These are phyloP conservation scores for Cubamyces sp. DNA, from an alignment of 768 basidiomycete genomes.

Conservation along the genomic window DNA sequence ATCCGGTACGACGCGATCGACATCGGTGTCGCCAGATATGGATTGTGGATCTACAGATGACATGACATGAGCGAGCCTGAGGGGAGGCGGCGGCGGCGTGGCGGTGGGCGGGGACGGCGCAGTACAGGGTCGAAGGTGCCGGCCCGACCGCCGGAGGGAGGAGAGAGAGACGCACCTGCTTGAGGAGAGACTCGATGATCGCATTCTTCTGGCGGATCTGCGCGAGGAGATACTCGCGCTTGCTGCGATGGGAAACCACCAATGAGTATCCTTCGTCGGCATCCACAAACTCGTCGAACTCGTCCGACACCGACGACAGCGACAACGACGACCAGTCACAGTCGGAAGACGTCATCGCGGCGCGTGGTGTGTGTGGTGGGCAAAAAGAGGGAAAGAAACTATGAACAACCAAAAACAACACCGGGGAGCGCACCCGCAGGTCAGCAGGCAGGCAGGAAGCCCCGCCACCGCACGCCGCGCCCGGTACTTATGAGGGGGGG, in stretches of 20 bases:
- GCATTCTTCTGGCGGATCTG: constrained; percentile 88
- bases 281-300: constrained; percentile 8
- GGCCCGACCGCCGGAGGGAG: background rate
- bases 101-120: background rate
- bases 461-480: constrained; percentile 6
- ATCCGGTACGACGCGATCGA: constrained; percentile 78
- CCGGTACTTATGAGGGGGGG: constrained; percentile 11
- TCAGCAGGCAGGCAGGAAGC: constrained; percentile 9
- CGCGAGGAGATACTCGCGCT: constrained; percentile 83
- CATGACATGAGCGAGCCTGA: background rate
- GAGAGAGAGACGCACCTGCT: constrained; percentile 56
- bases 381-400: background rate
- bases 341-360: constrained; percentile 11
- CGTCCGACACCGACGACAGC: constrained; percentile 3
- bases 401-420: background rate
- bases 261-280: constrained; percentile 31
- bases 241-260: constrained; percentile 51
- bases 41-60: constrained; percentile 67
- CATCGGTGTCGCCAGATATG: constrained; percentile 77
- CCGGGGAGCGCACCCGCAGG: constrained; percentile 1
- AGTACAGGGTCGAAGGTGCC: background rate
- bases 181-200: constrained; percentile 83
- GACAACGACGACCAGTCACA: constrained; percentile 11
- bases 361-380: background rate
- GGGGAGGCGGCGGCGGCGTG: too few relatives aligned